phyloP scores from a whole-genome alignment of 2,329 filamentous ascomycete genomes.

The Sphaerulina musiva region DNA sequence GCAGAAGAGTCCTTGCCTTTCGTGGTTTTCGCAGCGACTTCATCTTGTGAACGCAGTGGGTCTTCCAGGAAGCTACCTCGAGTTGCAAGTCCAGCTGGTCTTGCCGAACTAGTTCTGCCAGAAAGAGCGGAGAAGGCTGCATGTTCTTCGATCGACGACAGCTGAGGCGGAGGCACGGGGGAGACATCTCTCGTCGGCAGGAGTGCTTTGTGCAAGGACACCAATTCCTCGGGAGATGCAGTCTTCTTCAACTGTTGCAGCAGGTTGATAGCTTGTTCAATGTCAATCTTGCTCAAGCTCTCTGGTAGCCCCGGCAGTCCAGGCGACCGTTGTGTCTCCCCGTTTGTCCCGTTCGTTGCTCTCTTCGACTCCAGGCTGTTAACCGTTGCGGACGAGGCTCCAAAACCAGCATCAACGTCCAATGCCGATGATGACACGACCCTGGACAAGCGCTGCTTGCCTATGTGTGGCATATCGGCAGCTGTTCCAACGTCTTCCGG shows the following conservation, averaged over 20 bases:
- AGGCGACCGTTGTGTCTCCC: constrained; percentile 6
- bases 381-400: constrained; percentile 11
- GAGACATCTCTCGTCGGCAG: constrained; percentile 31
- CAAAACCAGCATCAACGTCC: constrained; percentile 7
- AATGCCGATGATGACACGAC: constrained; percentile 11
- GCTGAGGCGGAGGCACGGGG: constrained; percentile 13
- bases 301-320: constrained; percentile 11
- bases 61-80: constrained; percentile 20
- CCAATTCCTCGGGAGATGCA: constrained; percentile 44
- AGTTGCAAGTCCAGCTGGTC: constrained; percentile 36
- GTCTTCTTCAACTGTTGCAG: constrained; percentile 45
- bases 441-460: constrained; percentile 7
- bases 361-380: constrained; percentile 14
- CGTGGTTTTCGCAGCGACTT: constrained; percentile 2
- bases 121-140: constrained; percentile 11
- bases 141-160: constrained; percentile 20
- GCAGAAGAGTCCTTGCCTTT: constrained; percentile 5
- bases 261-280: constrained; percentile 41
- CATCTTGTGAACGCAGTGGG: constrained; percentile 14
- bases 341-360: background rate
- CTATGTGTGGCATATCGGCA: constrained; percentile 4
- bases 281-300: constrained; percentile 33
- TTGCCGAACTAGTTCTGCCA: constrained; percentile 32
- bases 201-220: constrained; percentile 36
- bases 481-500: constrained; percentile 5